Evolutionary conservation across 495 filamentous ascomycete genomes (phyloP).

Genomic region (Hypoxylon subgilvum): DNA sequence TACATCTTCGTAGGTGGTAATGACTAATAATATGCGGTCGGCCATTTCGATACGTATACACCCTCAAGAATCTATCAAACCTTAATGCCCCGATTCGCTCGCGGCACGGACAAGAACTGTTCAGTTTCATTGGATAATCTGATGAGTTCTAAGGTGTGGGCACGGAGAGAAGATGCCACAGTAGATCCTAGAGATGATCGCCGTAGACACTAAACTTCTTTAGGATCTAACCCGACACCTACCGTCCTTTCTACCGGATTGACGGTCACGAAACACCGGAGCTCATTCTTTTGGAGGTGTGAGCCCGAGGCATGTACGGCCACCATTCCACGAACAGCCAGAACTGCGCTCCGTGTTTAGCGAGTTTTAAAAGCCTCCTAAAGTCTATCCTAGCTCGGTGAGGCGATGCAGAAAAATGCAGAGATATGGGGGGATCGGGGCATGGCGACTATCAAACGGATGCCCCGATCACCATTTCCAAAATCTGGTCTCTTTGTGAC

Average conservation of each 20-base stretch:
- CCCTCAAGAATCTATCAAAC: constrained; percentile 5
- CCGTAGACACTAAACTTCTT: constrained; percentile 14
- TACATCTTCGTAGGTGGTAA: too few species aligned
- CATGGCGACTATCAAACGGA: constrained; percentile 29
- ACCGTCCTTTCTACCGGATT: constrained; percentile 32
- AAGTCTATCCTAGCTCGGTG: background rate
- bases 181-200: constrained; percentile 24
- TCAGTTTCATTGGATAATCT: constrained; percentile 34
- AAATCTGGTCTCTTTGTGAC: constrained; percentile 1
- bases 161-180: constrained; percentile 10
- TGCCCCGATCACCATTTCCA: constrained; percentile 13
- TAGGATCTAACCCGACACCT: constrained; percentile 30
- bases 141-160: too few species aligned
- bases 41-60: constrained; percentile 12
- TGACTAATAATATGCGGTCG: constrained; percentile 16
- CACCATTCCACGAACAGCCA: constrained; percentile 39
- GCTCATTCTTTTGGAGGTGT: constrained; percentile 58
- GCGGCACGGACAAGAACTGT: constrained; percentile 9
- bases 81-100: constrained; percentile 31
- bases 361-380: constrained; percentile 22
- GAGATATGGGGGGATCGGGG: constrained; percentile 1
- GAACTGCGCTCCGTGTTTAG: constrained; percentile 29
- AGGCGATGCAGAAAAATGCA: constrained; percentile 29
- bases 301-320: constrained; percentile 41
- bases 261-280: constrained; percentile 34